Conservation (phyloP, 2,329 filamentous ascomycete species). For the Xylaria sp. region DNA sequence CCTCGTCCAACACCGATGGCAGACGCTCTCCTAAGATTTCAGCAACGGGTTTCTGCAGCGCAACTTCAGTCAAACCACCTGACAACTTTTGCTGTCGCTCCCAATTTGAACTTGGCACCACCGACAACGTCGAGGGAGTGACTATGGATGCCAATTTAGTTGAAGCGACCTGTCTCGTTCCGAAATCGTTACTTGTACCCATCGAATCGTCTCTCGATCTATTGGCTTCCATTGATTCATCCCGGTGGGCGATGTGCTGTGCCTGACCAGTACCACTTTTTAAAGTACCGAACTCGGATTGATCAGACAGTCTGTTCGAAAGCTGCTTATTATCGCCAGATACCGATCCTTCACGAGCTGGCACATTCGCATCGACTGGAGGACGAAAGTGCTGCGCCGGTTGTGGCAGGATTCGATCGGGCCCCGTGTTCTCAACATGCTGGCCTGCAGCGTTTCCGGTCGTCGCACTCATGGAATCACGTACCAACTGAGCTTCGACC, state of each 20-base stretch:
- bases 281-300: neutral
- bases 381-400: neutral
- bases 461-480: slow-evolving; percentile 13
- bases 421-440: neutral
- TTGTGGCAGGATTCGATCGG: neutral
- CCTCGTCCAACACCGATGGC: slow-evolving; percentile 6
- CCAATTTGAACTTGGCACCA: neutral
- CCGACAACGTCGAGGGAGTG: neutral
- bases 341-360: neutral
- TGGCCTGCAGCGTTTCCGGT: slow-evolving; percentile 6
- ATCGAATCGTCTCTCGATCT: neutral
- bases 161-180: neutral
- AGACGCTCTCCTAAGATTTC: slow-evolving; percentile 29
- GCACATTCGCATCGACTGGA: neutral
- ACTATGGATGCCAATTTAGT: neutral
- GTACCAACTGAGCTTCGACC: slow-evolving; percentile 20
- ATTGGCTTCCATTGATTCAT: neutral
- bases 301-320: neutral
- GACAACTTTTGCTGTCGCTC: slow-evolving; percentile 5
- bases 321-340: neutral
- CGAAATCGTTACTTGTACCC: neutral
- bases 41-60: slow-evolving; percentile 31
- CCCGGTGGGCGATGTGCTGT: neutral
- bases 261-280: neutral
- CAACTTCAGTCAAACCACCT: slow-evolving; percentile 23